Evolutionary conservation across 1,284 basidiomycete genomes (phyloP), one percentile per base, ranked within the genome.

Genomic region (Ceratobasidium sp.): DNA sequence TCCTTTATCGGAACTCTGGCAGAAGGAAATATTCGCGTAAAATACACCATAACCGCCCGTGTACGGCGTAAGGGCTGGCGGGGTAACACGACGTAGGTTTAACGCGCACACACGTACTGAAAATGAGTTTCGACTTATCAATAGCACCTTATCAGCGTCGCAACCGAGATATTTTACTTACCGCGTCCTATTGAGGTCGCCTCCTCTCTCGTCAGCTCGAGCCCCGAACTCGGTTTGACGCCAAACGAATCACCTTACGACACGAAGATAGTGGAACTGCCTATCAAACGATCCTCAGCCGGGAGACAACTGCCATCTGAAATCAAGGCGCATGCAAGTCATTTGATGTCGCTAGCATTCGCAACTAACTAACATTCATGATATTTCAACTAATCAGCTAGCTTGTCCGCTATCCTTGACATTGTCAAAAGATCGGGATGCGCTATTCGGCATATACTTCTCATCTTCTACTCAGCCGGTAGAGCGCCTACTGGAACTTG

Each of bases 181-280:
- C 69, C 69, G 23, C 69, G 42, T 33, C 45, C 42, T 23, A 26
- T 35, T 11, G 58, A 74, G 33, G 23, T 35, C 23, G 37, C 13
- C 3, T 17, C 47, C 6, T 10, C 28, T 1, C 64, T 2, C 4
- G 45, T 39, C 42, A 17, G 28, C 10, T 3, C 28, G 15, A 51
- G 47, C 15, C 33, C 33, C 10, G 64, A 49, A 31, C 3, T 33
- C 26, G 33, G 20, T 33, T 17, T 7, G 20, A 13, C 28, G n/a
- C 69, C 69, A 61, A n/a, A 35, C 6, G 69, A 63, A 37, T 74
- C 69, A n/a, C 69, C 58, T 17, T 49, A 63, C 47, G 69, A 74
- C 33, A 23, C 35, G 60, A 74, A 26, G n/a, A 33, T 74, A 11
- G 35, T 63, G 39, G 42, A 49, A 37, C 45, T 61, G 15, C 26